phyloP scores from a whole-genome alignment of 2,329 filamentous ascomycete genomes.

The Aspergillus calidoustus region DNA sequence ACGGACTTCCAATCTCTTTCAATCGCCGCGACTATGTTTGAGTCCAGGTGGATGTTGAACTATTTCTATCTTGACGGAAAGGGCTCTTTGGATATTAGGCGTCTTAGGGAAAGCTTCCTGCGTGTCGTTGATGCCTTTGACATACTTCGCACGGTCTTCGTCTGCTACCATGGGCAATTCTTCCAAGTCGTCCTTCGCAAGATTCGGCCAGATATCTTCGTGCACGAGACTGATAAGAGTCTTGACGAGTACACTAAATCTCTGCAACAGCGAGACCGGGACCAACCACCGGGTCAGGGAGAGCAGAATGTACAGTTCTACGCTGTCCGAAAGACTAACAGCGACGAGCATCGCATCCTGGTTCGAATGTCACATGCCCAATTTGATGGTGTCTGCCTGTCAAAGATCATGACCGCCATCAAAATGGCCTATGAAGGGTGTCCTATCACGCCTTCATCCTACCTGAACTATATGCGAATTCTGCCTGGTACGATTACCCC shows the following conservation, averaged over 20 bases:
- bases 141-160: slow-evolving; percentile 69
- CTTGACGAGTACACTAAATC: slow-evolving; percentile 58
- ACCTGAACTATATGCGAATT: slow-evolving; percentile 52
- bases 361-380: slow-evolving; percentile 71
- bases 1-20: slow-evolving; percentile 53
- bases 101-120: slow-evolving; percentile 46
- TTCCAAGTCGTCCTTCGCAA: slow-evolving; percentile 64
- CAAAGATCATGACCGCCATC: slow-evolving; percentile 65
- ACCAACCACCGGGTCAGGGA: slow-evolving; percentile 61
- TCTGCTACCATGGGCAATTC: slow-evolving; percentile 56
- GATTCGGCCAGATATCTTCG: slow-evolving; percentile 56
- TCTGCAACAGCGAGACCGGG: slow-evolving; percentile 61
- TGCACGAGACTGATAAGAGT: slow-evolving; percentile 58
- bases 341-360: slow-evolving; percentile 53
- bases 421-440: slow-evolving; percentile 57
- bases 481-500: slow-evolving; percentile 46
- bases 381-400: slow-evolving; percentile 71
- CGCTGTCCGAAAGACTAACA: slow-evolving; percentile 51
- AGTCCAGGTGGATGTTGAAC: slow-evolving; percentile 47
- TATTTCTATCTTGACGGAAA: slow-evolving; percentile 64
- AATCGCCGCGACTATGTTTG: slow-evolving; percentile 41
- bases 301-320: slow-evolving; percentile 66
- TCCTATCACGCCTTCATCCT: slow-evolving; percentile 47
- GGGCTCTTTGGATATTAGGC: slow-evolving; percentile 53
- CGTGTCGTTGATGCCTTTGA: slow-evolving; percentile 65